Evolutionary conservation across 177 flowering plant genomes (phyloP).

Genomic region (Vitis hybrid): DNA sequence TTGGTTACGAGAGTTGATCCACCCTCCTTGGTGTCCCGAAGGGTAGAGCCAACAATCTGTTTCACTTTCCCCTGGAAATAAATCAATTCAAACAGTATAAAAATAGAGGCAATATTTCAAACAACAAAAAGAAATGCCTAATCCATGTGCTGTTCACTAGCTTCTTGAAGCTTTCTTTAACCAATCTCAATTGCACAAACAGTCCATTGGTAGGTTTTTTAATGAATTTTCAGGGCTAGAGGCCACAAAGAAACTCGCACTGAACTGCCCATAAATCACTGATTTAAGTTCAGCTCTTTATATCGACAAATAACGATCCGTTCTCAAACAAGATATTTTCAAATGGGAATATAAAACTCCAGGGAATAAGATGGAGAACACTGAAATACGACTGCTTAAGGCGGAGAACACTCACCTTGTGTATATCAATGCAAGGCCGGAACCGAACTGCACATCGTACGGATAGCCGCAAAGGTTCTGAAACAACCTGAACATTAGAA

Average conservation of each 20-base stretch:
- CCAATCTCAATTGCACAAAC: background rate
- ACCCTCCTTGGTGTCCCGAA: constrained; percentile 63
- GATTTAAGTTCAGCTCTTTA: too few species aligned
- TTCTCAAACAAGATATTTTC: too few species aligned
- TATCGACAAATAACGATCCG: too few species aligned
- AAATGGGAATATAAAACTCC: background rate
- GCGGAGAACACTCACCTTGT: constrained; percentile 34
- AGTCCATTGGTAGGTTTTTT: background rate
- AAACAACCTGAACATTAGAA: background rate
- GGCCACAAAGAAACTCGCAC: too few species aligned
- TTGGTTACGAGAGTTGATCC: constrained; percentile 68
- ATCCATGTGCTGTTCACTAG: background rate
- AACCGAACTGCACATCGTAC: constrained; percentile 41
- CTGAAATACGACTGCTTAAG: background rate
- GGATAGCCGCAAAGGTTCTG: constrained; percentile 15
- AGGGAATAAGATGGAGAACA: background rate
- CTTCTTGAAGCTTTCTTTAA: background rate
- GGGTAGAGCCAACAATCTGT: constrained; percentile 98
- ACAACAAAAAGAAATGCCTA: background rate
- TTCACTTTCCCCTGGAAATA: constrained; percentile 87
- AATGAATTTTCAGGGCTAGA: too few species aligned
- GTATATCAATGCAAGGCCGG: constrained; percentile 71
- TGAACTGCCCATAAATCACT: too few species aligned
- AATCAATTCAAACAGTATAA: background rate
- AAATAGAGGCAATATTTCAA: background rate